These are phyloP conservation scores for Penicillium rolfsii DNA, from an alignment of 2,329 filamentous ascomycete genomes.

Conservation along the genomic window DNA sequence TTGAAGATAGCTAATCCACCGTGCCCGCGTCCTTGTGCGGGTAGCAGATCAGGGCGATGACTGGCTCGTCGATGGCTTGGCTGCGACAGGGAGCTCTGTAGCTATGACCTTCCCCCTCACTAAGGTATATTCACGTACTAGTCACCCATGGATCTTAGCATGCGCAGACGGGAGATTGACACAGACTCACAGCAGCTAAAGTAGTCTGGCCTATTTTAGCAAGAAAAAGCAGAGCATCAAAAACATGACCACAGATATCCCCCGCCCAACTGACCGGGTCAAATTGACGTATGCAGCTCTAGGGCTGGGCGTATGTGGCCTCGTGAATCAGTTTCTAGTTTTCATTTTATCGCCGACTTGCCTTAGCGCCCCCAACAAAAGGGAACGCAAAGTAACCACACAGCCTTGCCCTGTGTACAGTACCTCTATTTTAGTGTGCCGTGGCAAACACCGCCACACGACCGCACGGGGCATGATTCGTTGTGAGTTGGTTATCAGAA, in stretches of 20 bases:
- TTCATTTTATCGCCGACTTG: constrained; percentile 3
- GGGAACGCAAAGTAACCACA: neutral
- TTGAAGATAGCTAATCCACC: constrained; percentile 2
- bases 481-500: constrained; percentile 10
- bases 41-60: constrained; percentile 18
- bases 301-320: neutral
- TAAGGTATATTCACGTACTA: neutral
- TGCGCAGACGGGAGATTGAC: constrained; percentile 8
- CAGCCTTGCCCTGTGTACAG: neutral
- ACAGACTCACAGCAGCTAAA: neutral
- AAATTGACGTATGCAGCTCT: neutral
- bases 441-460: constrained; percentile 12
- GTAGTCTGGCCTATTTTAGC: neutral
- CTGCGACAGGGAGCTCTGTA: neutral
- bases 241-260: neutral
- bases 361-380: constrained; percentile 5
- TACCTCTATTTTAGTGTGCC: constrained; percentile 1
- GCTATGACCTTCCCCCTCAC: constrained; percentile 3
- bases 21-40: constrained; percentile 15
- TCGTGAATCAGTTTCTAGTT: constrained; percentile 3
- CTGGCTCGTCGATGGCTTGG: constrained; percentile 6
- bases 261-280: neutral
- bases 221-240: neutral
- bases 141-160: neutral
- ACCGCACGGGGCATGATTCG: constrained; percentile 13